Evolutionary conservation across 805 yeast genomes (phyloP).

Genomic region (Candida morakotiae): DNA sequence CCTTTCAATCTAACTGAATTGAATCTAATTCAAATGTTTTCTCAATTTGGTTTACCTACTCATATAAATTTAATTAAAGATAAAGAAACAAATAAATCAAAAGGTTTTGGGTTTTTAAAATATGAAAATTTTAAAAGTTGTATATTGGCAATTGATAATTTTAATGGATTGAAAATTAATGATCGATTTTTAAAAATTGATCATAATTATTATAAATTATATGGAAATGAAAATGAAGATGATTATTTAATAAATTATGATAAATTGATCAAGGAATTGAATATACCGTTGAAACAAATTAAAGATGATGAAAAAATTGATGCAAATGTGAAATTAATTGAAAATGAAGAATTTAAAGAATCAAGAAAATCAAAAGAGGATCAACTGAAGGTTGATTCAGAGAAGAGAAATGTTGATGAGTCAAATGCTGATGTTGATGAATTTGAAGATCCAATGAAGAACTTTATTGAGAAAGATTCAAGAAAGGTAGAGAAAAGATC

Average conservation of each 20-base stretch:
- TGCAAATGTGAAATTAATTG: conserved; percentile 1
- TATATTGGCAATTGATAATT: conserved; percentile 81
- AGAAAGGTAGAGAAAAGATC: background rate
- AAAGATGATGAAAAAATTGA: conserved; percentile 1
- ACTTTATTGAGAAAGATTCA: background rate
- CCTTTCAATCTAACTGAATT: conserved; percentile 64
- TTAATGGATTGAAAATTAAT: conserved; percentile 63
- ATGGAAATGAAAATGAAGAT: conserved; percentile 48
- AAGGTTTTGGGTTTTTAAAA: conserved; percentile 76
- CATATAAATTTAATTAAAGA: conserved; percentile 70
- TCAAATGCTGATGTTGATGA: conserved; percentile 19
- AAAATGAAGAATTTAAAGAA: background rate
- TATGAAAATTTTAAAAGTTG: conserved; percentile 81
- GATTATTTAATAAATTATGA: conserved; percentile 30
- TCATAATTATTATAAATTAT: conserved; percentile 60
- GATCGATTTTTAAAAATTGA: conserved; percentile 58
- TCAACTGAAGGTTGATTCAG: too few relatives aligned
- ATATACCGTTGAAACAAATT: conserved; percentile 6
- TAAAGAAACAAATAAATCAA: conserved; percentile 25
- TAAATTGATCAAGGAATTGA: conserved; percentile 11
- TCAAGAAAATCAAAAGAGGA: too few relatives aligned
- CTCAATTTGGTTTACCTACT: conserved; percentile 87
- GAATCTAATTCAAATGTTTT: conserved; percentile 73
- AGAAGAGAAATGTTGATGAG: too few relatives aligned
- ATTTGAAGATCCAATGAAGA: conserved; percentile 3